These are phyloP conservation scores for Xylaria palmicola DNA, from an alignment of 495 filamentous ascomycete species.

Conservation along the genomic window DNA sequence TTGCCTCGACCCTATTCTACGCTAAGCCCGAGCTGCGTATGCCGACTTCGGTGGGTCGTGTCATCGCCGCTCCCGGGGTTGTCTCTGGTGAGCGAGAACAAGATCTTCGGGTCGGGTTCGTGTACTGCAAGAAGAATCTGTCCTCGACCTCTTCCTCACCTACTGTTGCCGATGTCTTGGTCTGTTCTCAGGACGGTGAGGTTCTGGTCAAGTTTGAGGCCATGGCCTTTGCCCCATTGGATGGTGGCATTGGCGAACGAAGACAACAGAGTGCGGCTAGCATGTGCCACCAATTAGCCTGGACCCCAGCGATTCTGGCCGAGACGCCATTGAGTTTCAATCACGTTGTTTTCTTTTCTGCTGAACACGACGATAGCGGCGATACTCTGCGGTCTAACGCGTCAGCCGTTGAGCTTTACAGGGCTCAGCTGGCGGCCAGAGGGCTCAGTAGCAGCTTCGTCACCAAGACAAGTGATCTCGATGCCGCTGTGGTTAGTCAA, in stretches of 20 bases:
- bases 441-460: background rate
- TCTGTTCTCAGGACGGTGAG: slow-evolving; percentile 28
- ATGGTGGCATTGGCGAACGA: slow-evolving; percentile 31
- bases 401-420: too few species aligned
- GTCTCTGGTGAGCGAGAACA: too few species aligned
- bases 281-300: slow-evolving; percentile 39
- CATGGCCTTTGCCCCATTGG: slow-evolving; percentile 44
- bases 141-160: background rate
- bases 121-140: slow-evolving; percentile 32
- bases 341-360: slow-evolving; percentile 26
- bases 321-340: slow-evolving; percentile 28
- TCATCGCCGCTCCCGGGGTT: slow-evolving; percentile 25
- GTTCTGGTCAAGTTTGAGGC: slow-evolving; percentile 29
- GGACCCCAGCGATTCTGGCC: slow-evolving; percentile 30
- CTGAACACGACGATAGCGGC: slow-evolving; percentile 7
- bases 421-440: background rate
- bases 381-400: slow-evolving; percentile 4
- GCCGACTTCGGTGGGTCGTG: slow-evolving; percentile 35
- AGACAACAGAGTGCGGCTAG: slow-evolving; percentile 29
- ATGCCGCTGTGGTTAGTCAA: too few species aligned
- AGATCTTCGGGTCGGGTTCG: slow-evolving; percentile 22
- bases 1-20: slow-evolving; percentile 47
- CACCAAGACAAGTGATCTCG: too few species aligned
- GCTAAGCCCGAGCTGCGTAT: slow-evolving; percentile 43
- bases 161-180: slow-evolving; percentile 16